A percentile compares a stretch with the other conserved stretches of the same genome.
Conservation (phyloP, 306 rosid species). For the Medicago ruthenica region DNA sequence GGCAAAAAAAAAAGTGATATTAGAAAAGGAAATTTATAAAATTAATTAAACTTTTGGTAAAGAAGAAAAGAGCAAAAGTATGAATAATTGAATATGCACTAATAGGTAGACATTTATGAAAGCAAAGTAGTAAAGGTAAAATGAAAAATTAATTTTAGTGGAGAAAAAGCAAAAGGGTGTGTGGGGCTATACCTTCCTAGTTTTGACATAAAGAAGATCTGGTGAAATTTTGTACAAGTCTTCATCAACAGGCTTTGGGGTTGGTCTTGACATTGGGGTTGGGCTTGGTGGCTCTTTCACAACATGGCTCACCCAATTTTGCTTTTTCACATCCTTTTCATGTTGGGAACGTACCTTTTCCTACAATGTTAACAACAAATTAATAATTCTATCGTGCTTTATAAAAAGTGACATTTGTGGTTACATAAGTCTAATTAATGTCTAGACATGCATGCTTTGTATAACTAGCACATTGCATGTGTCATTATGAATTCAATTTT, state of each 20-base stretch:
- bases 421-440: not conserved
- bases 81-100: constrained; percentile 29
- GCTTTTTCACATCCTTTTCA: constrained; percentile 64
- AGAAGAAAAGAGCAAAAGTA: constrained; percentile 33
- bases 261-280: constrained; percentile 48
- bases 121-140: constrained; percentile 18
- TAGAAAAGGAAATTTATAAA: constrained; percentile 21
- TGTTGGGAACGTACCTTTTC: constrained; percentile 58
- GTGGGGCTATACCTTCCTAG: constrained; percentile 62
- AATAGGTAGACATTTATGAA: constrained; percentile 13
- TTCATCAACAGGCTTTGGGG: constrained; percentile 81
- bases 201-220: constrained; percentile 61
- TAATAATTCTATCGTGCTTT: constrained; percentile 22
- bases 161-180: constrained; percentile 18
- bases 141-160: constrained; percentile 22
- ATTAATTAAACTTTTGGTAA: constrained; percentile 23
- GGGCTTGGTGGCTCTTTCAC: constrained; percentile 48
- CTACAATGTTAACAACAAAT: constrained; percentile 53
- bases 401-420: constrained; percentile 33
- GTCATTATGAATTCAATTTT: constrained; percentile 19
- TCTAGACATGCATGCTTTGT: constrained; percentile 8
- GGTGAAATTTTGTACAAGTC: constrained; percentile 87
- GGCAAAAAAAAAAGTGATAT: not conserved
- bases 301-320: constrained; percentile 50
- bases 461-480: not conserved